Evolutionary conservation across 169 alveolate species (phyloP), one percentile per base, ranked within the genome.

Genomic region (Theileria annulata): DNA sequence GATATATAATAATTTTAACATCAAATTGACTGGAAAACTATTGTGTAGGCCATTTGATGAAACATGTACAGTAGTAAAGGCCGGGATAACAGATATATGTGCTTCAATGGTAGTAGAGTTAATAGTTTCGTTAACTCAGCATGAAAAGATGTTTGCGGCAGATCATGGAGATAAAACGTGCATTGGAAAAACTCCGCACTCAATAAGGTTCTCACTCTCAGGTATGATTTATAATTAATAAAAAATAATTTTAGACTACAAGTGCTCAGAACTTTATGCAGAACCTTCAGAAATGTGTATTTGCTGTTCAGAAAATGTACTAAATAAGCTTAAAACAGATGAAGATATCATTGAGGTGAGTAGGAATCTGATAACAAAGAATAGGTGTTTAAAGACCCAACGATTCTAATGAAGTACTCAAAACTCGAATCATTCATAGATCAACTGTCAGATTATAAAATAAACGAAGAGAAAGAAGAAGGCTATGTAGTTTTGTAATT

Each of bases 181-280:
- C 51, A 75, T 90, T n/a, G 92, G 93, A 13, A 81, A 86, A 30
- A 79, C 87, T 12, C 93, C 94, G 0, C 94, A 90, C 56, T 79
- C 90, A 17, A 27, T 90, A 13, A 73, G 83, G 17, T 75, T 87
- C 75, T 85, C 77, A 25, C 48, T 90, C 48, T 74, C 94, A 15
- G 88, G 90, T 76, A 21, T 6, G 23, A 27, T 27, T 30, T 3
- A 5, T 35, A 12, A 13, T 31, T 0, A 23, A 3, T 59, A 13
- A 47, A 42, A 23, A 0, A 35, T 35, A 28, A 17, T 0, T 49
- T 15, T 74, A 83, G 90, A 90, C 42, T 69, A 79, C 58, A 51
- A 87, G 0, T 64, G 71, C 8, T 54, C 78, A 33, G 71, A 83
- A 28, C 35, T 87, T 13, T 90, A 68, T 59, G 75, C 82, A 25